Evolutionary conservation across 1,139 yeast species (phyloP).

Genomic region (Lipomyces yarrowii): DNA sequence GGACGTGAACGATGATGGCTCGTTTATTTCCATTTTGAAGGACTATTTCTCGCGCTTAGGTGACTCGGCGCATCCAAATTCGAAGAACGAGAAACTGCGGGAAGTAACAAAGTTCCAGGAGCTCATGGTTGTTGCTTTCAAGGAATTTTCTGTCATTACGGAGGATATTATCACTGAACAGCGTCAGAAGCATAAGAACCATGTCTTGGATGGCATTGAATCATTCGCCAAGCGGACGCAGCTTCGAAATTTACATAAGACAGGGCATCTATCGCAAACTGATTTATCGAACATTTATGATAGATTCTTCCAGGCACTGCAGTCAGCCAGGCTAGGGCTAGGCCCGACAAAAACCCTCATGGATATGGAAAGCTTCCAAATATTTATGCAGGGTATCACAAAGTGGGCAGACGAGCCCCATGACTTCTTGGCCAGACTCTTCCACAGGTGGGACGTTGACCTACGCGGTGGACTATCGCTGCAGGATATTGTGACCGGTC

Average conservation of each 20-base stretch:
- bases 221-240: slow-evolving; percentile 91
- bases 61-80: slow-evolving; percentile 76
- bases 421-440: slow-evolving; percentile 64
- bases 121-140: slow-evolving; percentile 85
- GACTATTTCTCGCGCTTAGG: slow-evolving; percentile 78
- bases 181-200: slow-evolving; percentile 71
- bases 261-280: slow-evolving; percentile 58
- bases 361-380: slow-evolving; percentile 70
- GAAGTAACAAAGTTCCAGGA: slow-evolving; percentile 86
- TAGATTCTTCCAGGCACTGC: slow-evolving; percentile 77
- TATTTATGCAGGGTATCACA: slow-evolving; percentile 77
- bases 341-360: slow-evolving; percentile 60
- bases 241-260: slow-evolving; percentile 77
- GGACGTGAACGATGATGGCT: slow-evolving; percentile 87
- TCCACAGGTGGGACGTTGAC: slow-evolving; percentile 68
- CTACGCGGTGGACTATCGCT: slow-evolving; percentile 61
- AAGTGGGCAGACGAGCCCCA: slow-evolving; percentile 59
- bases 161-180: slow-evolving; percentile 72
- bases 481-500: slow-evolving; percentile 70
- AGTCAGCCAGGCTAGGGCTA: slow-evolving; percentile 68
- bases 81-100: slow-evolving; percentile 64
- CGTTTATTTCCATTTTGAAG: slow-evolving; percentile 81
- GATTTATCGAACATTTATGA: slow-evolving; percentile 78
- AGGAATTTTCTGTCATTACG: slow-evolving; percentile 80
- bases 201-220: slow-evolving; percentile 82